Evolutionary conservation across 2,329 filamentous ascomycete species (phyloP).

Genomic region (Aspergillus aculeatinus): DNA sequence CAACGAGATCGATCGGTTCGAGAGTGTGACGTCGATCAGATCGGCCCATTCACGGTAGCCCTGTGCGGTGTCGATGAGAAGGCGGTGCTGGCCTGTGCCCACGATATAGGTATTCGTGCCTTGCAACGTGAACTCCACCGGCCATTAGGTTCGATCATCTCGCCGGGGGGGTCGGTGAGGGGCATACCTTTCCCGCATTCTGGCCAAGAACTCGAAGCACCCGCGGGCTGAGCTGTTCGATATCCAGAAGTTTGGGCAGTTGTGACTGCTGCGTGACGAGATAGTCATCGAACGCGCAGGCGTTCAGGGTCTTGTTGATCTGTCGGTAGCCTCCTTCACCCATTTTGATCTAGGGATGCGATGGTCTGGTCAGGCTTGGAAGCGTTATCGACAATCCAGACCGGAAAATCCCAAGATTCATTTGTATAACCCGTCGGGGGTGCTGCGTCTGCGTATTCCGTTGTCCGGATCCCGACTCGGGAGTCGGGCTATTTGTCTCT

Average conservation of each 20-base stretch:
- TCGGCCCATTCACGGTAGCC: slow-evolving; percentile 36
- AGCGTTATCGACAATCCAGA: too few species aligned
- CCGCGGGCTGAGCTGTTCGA: slow-evolving; percentile 44
- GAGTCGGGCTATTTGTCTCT: too few species aligned
- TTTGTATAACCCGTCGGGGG: too few species aligned
- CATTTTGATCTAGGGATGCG: background rate
- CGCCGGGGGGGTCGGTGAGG: background rate
- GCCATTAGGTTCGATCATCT: background rate
- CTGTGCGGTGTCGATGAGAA: slow-evolving; percentile 41
- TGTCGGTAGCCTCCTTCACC: slow-evolving; percentile 23
- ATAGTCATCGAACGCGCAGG: slow-evolving; percentile 52
- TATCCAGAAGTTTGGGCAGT: slow-evolving; percentile 40
- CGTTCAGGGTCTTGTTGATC: slow-evolving; percentile 51
- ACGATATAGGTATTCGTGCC: slow-evolving; percentile 46
- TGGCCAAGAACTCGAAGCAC: slow-evolving; percentile 48
- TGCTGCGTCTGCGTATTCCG: too few species aligned
- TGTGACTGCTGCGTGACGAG: slow-evolving; percentile 39
- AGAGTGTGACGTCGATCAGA: slow-evolving; percentile 35
- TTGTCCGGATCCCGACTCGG: too few species aligned
- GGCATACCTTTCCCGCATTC: slow-evolving; percentile 45
- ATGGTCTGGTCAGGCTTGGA: too few species aligned
- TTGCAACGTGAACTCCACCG: slow-evolving; percentile 36
- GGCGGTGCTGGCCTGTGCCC: slow-evolving; percentile 34
- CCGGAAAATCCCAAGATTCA: too few species aligned
- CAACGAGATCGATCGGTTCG: slow-evolving; percentile 29